Evolutionary conservation across 768 basidiomycete species (phyloP).

Genomic region (Mycena albidolilacea): DNA sequence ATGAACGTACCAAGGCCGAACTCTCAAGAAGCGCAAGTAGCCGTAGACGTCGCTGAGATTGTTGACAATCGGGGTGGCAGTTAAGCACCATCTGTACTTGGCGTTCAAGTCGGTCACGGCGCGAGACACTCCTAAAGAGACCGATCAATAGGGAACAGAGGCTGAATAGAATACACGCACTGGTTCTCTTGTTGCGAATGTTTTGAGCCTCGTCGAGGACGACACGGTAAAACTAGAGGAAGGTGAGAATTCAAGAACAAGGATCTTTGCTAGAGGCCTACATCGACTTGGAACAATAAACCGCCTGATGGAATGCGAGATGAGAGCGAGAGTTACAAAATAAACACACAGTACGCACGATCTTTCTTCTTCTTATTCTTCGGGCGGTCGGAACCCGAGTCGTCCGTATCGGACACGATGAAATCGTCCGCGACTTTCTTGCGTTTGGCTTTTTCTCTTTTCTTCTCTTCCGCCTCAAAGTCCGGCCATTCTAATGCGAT

Average conservation of each 20-base stretch:
- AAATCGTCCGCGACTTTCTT: slow-evolving; percentile 49
- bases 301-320: slow-evolving; percentile 51
- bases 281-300: slow-evolving; percentile 66
- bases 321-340: background rate
- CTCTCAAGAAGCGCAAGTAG: slow-evolving; percentile 58
- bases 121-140: slow-evolving; percentile 61
- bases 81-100: slow-evolving; percentile 76
- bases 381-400: slow-evolving; percentile 42
- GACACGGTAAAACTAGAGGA: slow-evolving; percentile 63
- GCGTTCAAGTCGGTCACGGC: slow-evolving; percentile 68
- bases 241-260: background rate
- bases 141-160: slow-evolving; percentile 26
- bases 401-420: slow-evolving; percentile 55
- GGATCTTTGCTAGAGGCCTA: slow-evolving; percentile 38
- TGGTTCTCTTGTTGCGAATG: slow-evolving; percentile 65
- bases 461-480: slow-evolving; percentile 62
- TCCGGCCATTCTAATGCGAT: slow-evolving; percentile 74
- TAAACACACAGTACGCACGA: slow-evolving; percentile 39
- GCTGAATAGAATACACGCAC: slow-evolving; percentile 47
- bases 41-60: slow-evolving; percentile 69
- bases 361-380: slow-evolving; percentile 52
- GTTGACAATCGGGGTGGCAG: slow-evolving; percentile 74
- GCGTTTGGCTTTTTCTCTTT: slow-evolving; percentile 53
- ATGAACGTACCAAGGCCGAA: slow-evolving; percentile 55
- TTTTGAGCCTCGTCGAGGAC: slow-evolving; percentile 72